Conservation (phyloP, 371 early-diverging fungal genomes). For the Apophysomyces variabilis region DNA sequence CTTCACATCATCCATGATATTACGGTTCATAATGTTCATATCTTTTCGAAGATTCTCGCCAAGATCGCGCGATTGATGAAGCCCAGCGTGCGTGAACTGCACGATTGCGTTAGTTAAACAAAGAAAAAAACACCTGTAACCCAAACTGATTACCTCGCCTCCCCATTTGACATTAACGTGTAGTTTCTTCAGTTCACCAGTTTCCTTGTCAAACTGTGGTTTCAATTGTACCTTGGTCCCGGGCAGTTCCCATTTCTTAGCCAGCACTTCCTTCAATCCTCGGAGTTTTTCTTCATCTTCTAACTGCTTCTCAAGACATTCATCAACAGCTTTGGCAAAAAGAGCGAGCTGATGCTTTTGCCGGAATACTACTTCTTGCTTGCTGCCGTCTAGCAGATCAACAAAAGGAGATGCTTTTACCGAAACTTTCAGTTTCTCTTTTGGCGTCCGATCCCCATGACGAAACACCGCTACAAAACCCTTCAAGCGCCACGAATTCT, state of each 20-base stretch:
- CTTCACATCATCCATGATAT: slow-evolving; percentile 86
- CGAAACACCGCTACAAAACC: slow-evolving; percentile 92
- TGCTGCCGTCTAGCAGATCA: slow-evolving; percentile 66
- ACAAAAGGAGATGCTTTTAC: slow-evolving; percentile 70
- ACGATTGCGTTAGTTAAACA: not conserved
- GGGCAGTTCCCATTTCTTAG: slow-evolving; percentile 78
- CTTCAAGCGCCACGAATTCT: slow-evolving; percentile 92
- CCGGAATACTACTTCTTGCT: slow-evolving; percentile 84
- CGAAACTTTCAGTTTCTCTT: slow-evolving; percentile 91
- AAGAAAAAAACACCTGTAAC: not conserved
- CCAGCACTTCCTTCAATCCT: slow-evolving; percentile 75
- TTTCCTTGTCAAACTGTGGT: slow-evolving; percentile 71
- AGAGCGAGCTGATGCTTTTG: slow-evolving; percentile 71
- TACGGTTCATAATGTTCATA: slow-evolving; percentile 83
- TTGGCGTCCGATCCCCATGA: slow-evolving; percentile 97
- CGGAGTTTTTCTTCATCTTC: slow-evolving; percentile 65
- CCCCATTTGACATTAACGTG: slow-evolving; percentile 98
- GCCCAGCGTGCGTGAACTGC: slow-evolving; percentile 94
- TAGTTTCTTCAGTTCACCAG: slow-evolving; percentile 66
- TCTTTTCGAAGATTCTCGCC: slow-evolving; percentile 94
- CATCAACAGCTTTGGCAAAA: slow-evolving; percentile 69
- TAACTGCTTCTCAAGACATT: slow-evolving; percentile 56
- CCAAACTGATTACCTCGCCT: slow-evolving; percentile 68
- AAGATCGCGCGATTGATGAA: slow-evolving; percentile 88
- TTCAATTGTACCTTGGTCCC: slow-evolving; percentile 96